These are phyloP conservation scores for Fomes fomentarius DNA, from an alignment of 1,284 basidiomycete genomes.

Conservation along the genomic window DNA sequence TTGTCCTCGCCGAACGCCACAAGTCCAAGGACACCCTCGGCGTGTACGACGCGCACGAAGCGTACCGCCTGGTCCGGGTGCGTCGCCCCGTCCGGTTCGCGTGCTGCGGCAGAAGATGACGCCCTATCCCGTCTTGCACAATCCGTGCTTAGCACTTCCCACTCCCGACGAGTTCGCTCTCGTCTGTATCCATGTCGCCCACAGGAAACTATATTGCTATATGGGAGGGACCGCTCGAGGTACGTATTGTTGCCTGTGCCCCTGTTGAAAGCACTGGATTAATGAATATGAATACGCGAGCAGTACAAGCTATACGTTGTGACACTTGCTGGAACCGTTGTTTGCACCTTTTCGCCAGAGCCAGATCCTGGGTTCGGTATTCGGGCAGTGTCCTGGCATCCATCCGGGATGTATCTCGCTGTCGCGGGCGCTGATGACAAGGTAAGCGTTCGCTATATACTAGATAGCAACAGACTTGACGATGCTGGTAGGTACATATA, in stretches of 20 bases:
- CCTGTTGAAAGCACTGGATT: not conserved
- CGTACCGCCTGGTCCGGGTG: slow-evolving; percentile 77
- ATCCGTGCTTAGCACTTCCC: slow-evolving; percentile 69
- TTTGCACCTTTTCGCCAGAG: slow-evolving; percentile 70
- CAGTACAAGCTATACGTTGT: slow-evolving; percentile 85
- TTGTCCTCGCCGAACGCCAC: slow-evolving; percentile 83
- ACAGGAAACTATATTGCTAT: slow-evolving; percentile 80
- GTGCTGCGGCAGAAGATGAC: not conserved
- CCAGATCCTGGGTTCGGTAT: slow-evolving; percentile 84
- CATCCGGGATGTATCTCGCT: slow-evolving; percentile 76
- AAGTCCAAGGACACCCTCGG: slow-evolving; percentile 85
- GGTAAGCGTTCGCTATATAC: slow-evolving; percentile 43
- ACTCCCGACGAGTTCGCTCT: slow-evolving; percentile 73
- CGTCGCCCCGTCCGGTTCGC: slow-evolving; percentile 29
- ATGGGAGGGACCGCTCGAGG: slow-evolving; percentile 84
- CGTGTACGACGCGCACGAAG: slow-evolving; percentile 74
- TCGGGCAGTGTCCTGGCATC: slow-evolving; percentile 79
- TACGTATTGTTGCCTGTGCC: slow-evolving; percentile 36
- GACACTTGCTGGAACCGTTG: slow-evolving; percentile 70
- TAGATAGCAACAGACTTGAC: too few relatives aligned
- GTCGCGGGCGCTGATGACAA: slow-evolving; percentile 87
- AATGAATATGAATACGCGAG: not conserved
- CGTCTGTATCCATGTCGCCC: slow-evolving; percentile 81
- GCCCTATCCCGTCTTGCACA: too few relatives aligned
- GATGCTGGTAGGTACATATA: slow-evolving; percentile 80